A percentile compares a stretch with the other conserved stretches of the same genome.
These are phyloP conservation scores for Poa annua DNA, from an alignment of 176 grass and related monocot species.

Conservation along the genomic window DNA sequence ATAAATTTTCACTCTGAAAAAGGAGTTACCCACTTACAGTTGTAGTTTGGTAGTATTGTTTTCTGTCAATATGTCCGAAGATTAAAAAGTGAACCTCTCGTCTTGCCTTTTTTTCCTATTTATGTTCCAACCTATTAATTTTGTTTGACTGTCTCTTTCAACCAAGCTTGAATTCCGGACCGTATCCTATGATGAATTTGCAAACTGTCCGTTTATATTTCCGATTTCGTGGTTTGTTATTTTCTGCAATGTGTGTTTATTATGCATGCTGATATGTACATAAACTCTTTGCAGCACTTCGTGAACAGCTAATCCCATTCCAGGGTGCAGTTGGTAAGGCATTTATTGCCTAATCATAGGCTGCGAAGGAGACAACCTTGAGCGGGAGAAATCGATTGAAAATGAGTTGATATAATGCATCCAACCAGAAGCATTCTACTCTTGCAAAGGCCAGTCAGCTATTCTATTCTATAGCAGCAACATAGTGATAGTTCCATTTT, in stretches of 20 bases:
- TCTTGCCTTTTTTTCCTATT: not conserved
- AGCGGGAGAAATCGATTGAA: not conserved
- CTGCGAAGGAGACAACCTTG: not conserved
- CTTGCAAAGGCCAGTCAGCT: not conserved
- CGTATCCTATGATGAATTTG: not conserved
- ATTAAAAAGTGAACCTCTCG: not conserved
- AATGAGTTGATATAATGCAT: not conserved
- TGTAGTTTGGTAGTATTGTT: not conserved
- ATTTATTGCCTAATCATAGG: not conserved
- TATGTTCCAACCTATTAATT: not conserved
- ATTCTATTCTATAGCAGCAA: not conserved
- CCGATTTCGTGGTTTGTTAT: not conserved
- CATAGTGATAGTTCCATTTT: not conserved
- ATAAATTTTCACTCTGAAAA: conserved; percentile 9
- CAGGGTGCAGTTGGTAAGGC: not conserved
- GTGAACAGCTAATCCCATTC: not conserved
- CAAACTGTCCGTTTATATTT: not conserved
- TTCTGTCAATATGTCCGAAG: not conserved
- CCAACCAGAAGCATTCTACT: not conserved
- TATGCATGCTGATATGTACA: not conserved
- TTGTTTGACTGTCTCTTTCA: not conserved
- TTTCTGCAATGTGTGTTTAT: not conserved
- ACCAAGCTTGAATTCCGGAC: not conserved
- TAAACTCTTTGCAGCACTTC: not conserved
- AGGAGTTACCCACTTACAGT: not conserved